These are phyloP conservation scores for Cymbopogon citratus DNA, from an alignment of 176 grass and related monocot species.

Conservation along the genomic window DNA sequence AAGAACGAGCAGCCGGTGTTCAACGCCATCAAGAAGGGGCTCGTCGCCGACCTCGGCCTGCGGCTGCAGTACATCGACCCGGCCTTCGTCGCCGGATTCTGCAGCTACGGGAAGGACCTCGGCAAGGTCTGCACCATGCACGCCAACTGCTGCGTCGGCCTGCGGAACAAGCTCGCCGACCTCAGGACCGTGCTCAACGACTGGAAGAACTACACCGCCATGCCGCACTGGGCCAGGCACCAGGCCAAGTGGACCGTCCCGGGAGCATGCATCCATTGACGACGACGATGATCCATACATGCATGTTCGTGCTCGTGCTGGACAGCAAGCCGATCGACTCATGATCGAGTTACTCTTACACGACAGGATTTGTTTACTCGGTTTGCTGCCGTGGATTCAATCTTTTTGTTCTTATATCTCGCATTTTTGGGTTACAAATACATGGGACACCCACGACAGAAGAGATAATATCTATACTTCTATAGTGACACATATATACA, in stretches of 20 bases:
- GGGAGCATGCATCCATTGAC: slow-evolving; percentile 45
- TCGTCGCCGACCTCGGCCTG: slow-evolving; percentile 27
- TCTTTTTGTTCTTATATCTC: too few species aligned
- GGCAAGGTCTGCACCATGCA: slow-evolving; percentile 80
- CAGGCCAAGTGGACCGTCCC: slow-evolving; percentile 58
- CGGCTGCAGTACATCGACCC: slow-evolving; percentile 50
- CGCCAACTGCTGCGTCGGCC: slow-evolving; percentile 73
- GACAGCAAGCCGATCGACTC: too few species aligned
- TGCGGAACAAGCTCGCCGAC: slow-evolving; percentile 46
- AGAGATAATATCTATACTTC: too few species aligned
- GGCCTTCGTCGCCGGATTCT: slow-evolving; percentile 48
- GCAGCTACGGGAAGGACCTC: slow-evolving; percentile 52
- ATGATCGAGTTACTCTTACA: too few species aligned
- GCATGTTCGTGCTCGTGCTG: too few species aligned
- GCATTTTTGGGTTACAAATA: too few species aligned
- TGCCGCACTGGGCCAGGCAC: slow-evolving; percentile 31
- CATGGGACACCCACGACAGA: too few species aligned
- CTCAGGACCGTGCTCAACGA: slow-evolving; percentile 40
- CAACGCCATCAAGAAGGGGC: slow-evolving; percentile 62
- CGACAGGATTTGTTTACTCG: too few species aligned
- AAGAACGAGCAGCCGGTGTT: slow-evolving; percentile 69
- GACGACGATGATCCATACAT: too few species aligned
- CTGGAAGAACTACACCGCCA: slow-evolving; percentile 52
- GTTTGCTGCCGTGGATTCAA: too few species aligned
- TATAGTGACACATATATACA: too few species aligned